A percentile compares a stretch with the other conserved stretches of the same genome.
Evolutionary conservation across 1,284 basidiomycete species (phyloP).

Genomic region (Leccinum subrobustum): DNA sequence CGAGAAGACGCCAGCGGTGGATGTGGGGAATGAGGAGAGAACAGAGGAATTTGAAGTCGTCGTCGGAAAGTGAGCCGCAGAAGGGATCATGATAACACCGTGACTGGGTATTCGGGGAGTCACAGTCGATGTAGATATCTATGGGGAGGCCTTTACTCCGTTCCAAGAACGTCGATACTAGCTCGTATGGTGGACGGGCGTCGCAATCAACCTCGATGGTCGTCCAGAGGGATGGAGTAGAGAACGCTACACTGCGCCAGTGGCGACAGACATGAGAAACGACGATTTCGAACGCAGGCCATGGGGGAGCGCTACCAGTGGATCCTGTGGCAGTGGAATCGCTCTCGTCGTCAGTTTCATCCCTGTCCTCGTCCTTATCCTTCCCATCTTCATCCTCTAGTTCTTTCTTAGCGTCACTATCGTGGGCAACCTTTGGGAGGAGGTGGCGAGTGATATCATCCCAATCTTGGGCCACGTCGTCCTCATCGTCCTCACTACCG

Average conservation of each 20-base stretch:
- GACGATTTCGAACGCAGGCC: slow-evolving; percentile 18
- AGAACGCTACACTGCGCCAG: slow-evolving; percentile 30
- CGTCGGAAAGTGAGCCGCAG: slow-evolving; percentile 17
- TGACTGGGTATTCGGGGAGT: slow-evolving; percentile 4
- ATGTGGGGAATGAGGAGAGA: slow-evolving; percentile 52
- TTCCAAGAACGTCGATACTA: slow-evolving; percentile 13
- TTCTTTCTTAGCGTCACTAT: background rate
- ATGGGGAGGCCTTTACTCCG: slow-evolving; percentile 29
- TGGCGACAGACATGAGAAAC: slow-evolving; percentile 29
- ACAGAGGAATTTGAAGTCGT: slow-evolving; percentile 41
- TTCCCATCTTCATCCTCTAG: background rate
- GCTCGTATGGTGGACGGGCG: slow-evolving; percentile 15
- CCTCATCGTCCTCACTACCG: slow-evolving; percentile 18
- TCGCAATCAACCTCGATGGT: slow-evolving; percentile 13
- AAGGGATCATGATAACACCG: slow-evolving; percentile 3
- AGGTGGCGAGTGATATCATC: background rate
- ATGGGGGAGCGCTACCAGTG: background rate
- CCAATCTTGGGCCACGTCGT: slow-evolving; percentile 7
- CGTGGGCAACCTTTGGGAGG: background rate
- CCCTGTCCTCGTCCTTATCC: background rate
- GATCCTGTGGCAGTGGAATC: slow-evolving; percentile 8
- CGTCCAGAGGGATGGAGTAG: slow-evolving; percentile 33
- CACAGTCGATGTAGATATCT: slow-evolving; percentile 22
- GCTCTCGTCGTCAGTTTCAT: slow-evolving; percentile 4
- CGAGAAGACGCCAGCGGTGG: slow-evolving; percentile 49